Evolutionary conservation across 2,329 filamentous ascomycete genomes (phyloP), one percentile per base, ranked within the genome.

Genomic region (Bipolaris gigantea): DNA sequence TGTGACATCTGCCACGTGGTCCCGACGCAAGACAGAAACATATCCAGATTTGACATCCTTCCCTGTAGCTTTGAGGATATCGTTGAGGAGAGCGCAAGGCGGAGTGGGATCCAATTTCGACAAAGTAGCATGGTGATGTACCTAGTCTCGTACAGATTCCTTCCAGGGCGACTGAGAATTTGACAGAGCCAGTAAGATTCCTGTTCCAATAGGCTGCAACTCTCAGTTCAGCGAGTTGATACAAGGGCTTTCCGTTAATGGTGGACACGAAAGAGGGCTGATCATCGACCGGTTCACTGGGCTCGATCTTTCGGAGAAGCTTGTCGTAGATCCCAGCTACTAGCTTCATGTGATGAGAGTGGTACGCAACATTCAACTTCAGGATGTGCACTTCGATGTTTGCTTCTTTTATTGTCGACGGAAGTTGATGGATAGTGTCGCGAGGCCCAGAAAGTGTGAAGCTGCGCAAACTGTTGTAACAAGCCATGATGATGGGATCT

Each of bases 311-410:
- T 2, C 33, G 34, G 5, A 61, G 39, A 38, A 59, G 44, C 18
- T 44, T 56, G 5, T 57, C 61, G 42, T 67, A 63, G 3, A 58
- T 38, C 10, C 34, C 39, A 23, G 55, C 47, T 68, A 6, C 67
- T 50, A 19, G 42, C 3, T 65, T 27, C 75, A 79, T 79, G 40
- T 79, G 75, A 30, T 71, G 68, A 0, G 76, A 78, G 50, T 80
- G 79, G 47, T 80, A 81, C 0, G 79, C 79, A 11, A 64, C 71
- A 23, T 77, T 73, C 1, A 79, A 50, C 70, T 55, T 70, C 3
- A 81, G 70, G 11, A 64, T 46, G 3, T 75, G 68, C 4, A 65
- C 68, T 51, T 79, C 79, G 8, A 71, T 71, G 4, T 69, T 60
- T n/a, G 73, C 63, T 5, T 72, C 67, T 6, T 74, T 63, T 0